Base-by-base conservation (phyloP, 1,284 basidiomycete species). In the Cutaneotrichosporon curvatum region DNA sequence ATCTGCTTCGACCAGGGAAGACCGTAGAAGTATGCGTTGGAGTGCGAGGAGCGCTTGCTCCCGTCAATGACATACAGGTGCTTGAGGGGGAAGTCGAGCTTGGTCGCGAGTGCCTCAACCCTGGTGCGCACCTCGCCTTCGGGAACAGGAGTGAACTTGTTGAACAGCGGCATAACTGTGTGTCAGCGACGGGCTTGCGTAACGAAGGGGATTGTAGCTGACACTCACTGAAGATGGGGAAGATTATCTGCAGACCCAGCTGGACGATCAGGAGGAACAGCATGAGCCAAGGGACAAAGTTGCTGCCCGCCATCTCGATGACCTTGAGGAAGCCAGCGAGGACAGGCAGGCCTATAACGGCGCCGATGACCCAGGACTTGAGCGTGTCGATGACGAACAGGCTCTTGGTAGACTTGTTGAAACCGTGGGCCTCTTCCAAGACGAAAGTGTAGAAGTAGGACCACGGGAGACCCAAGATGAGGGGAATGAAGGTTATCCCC, bases 31-130 rank as follows among this genome's bases (percentile, higher is more conserved):
- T 91, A 91, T 32, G 92, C 91, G 58, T 96, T 97, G 55, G 84
- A 87, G 73, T 97, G 94, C 3, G 86, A 85, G 66, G 84, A 89
- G 45, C 94, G 82, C 75, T 94, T 95, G 47, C 86, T 90, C 22
- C 95, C 94, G 64, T 98, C 94, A 60, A 97, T 96, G 65, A 96
- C 89, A 71, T 95, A 97, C 50, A 98, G 73, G 67, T 95, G 84
- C 68, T 85, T 94, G 51, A 97, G 76, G 0, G 94, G 94, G 79
- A 98, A 98, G 48, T 84, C 81, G 63, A 98, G 83, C 63, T 82
- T 82, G 34, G 72, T 64, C 0, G 89, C 86, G 20, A 96, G 76
- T 0, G 71, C 67, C 60, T 91, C 87, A 32, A 88, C 85, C 34
- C 86, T 76, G 5, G 71, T 74, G 25, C 85, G 81, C 14, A 94